A percentile compares a stretch with the other conserved stretches of the same genome.
phyloP scores from a whole-genome alignment of 331 rosid species.

The Malus hybrid region DNA sequence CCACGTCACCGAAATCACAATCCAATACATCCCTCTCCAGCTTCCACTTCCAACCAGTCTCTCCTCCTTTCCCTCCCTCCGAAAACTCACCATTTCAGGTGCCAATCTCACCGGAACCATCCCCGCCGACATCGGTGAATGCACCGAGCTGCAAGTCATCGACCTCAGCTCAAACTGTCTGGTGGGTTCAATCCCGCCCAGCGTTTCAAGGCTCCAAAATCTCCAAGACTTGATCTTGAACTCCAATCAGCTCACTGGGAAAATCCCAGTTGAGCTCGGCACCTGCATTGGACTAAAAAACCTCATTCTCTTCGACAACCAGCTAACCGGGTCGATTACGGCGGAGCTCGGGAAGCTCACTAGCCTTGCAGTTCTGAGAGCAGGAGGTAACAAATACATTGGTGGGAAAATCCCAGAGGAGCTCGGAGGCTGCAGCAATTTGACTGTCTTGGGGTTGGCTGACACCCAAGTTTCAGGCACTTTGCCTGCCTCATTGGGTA shows the following conservation, averaged over 20 bases:
- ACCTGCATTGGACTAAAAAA: conserved; percentile 37
- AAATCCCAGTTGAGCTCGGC: conserved; percentile 54
- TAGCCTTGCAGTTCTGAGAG: conserved; percentile 54
- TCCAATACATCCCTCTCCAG: conserved; percentile 54
- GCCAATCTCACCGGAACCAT: conserved; percentile 67
- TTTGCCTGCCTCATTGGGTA: conserved; percentile 70
- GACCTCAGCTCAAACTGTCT: conserved; percentile 69
- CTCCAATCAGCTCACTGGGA: conserved; percentile 73
- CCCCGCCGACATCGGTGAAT: conserved; percentile 51
- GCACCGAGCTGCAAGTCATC: conserved; percentile 34
- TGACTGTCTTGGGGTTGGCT: conserved; percentile 78
- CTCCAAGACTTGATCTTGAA: conserved; percentile 52
- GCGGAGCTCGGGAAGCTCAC: conserved; percentile 44
- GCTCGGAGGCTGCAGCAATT: conserved; percentile 65
- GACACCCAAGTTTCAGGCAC: conserved; percentile 67
- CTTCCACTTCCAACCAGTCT: conserved; percentile 63
- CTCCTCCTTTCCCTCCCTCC: conserved; percentile 50
- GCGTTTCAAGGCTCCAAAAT: conserved; percentile 43
- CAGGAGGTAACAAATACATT: conserved; percentile 71
- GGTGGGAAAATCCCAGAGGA: conserved; percentile 67
- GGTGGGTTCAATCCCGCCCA: conserved; percentile 57
- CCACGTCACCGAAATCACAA: conserved; percentile 56
- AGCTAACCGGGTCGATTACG: conserved; percentile 44
- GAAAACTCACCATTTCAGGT: conserved; percentile 56
- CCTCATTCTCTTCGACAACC: conserved; percentile 57